phyloP scores from a whole-genome alignment of 495 filamentous ascomycete species.

The Neurospora hispaniola region DNA sequence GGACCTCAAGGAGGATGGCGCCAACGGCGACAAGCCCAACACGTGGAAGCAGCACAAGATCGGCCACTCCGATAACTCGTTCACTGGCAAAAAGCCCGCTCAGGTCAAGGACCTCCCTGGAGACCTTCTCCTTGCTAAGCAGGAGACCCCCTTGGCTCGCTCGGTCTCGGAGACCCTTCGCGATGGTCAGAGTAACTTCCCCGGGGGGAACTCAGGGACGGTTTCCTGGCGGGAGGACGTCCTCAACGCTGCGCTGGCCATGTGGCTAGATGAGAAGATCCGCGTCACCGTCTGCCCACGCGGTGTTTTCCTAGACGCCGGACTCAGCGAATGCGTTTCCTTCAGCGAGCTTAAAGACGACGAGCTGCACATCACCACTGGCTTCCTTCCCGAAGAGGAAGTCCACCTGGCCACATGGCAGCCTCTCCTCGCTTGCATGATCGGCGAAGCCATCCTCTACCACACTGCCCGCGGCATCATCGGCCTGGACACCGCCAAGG shows the following conservation, averaged over 20 bases:
- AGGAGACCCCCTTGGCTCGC: neutral
- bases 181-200: neutral
- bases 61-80: neutral
- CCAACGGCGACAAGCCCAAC: neutral
- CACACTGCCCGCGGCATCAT: slow-evolving; percentile 8
- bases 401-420: neutral
- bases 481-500: neutral
- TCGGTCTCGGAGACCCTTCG: slow-evolving; percentile 1
- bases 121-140: neutral
- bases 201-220: neutral
- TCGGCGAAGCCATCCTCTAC: slow-evolving; percentile 10
- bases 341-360: slow-evolving; percentile 2
- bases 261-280: slow-evolving; percentile 8
- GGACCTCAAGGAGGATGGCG: neutral
- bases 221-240: neutral
- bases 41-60: slow-evolving; percentile 2
- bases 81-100: neutral
- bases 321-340: slow-evolving; percentile 3
- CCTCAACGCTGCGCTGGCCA: slow-evolving; percentile 1
- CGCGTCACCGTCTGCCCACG: slow-evolving; percentile 1
- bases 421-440: neutral
- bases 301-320: slow-evolving; percentile 3
- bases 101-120: neutral
- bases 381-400: slow-evolving; percentile 4
- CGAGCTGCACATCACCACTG: slow-evolving; percentile 1